Evolutionary conservation across 257 asterid species (phyloP).

Genomic region (Primulina tabacum): DNA sequence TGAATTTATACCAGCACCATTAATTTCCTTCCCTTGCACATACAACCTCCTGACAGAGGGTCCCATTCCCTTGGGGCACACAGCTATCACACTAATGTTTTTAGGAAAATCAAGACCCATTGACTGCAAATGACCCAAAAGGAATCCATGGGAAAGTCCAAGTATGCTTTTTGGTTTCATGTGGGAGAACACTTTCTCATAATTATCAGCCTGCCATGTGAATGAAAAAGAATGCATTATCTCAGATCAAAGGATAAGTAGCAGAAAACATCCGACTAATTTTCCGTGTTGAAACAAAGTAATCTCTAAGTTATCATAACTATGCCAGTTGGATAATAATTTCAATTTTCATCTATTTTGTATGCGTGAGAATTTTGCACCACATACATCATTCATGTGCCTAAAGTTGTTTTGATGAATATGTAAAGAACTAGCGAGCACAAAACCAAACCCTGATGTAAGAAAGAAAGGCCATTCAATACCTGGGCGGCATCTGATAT

Average conservation of each 20-base stretch:
- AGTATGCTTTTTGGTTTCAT: slow-evolving; percentile 96
- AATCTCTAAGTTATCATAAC: not conserved
- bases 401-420: slow-evolving; percentile 3
- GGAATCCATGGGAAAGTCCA: slow-evolving; percentile 97
- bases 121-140: slow-evolving; percentile 96
- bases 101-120: slow-evolving; percentile 80
- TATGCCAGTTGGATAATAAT: not conserved
- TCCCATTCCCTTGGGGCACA: slow-evolving; percentile 99
- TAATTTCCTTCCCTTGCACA: slow-evolving; percentile 91
- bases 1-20: slow-evolving; percentile 94
- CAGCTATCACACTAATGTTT: slow-evolving; percentile 86
- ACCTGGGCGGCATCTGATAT: slow-evolving; percentile 99
- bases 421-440: not conserved
- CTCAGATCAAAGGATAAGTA: not conserved
- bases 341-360: not conserved
- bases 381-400: slow-evolving; percentile 3
- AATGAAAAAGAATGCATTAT: slow-evolving; percentile 5
- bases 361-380: not conserved
- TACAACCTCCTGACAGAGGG: slow-evolving; percentile 96
- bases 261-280: not conserved
- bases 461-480: slow-evolving; percentile 17
- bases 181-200: slow-evolving; percentile 77
- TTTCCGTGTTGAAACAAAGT: not conserved
- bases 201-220: slow-evolving; percentile 78
- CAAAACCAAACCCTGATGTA: not conserved